Percentiles rank a stretch among this genome's conserved stretches.
Conservation (phyloP, 169 alveolate species). For the Plasmodium ovale region DNA sequence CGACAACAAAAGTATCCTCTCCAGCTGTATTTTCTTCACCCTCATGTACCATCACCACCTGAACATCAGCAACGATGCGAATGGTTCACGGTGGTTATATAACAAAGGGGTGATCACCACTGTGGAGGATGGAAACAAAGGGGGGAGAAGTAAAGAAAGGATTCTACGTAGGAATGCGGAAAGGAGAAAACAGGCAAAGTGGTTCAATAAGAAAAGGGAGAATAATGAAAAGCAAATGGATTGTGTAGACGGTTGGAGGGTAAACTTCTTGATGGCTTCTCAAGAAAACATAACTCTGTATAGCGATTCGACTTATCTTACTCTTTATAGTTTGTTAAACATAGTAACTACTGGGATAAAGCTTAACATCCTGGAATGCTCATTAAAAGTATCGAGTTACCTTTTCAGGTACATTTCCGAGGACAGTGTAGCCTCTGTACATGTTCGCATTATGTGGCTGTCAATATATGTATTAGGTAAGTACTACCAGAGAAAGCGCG, state of each 20-base stretch:
- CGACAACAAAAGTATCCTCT: constrained; percentile 28
- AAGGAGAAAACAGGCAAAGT: background rate
- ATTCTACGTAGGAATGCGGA: background rate
- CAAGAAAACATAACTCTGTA: constrained; percentile 25
- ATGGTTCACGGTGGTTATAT: background rate
- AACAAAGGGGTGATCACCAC: no score
- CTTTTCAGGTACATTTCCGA: constrained; percentile 40
- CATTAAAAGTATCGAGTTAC: constrained; percentile 12
- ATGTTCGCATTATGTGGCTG: constrained; percentile 60
- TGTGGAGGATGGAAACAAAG: background rate
- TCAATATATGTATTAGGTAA: constrained; percentile 7
- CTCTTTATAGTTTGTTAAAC: constrained; percentile 48
- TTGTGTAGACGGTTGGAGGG: background rate
- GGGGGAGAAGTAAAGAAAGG: background rate
- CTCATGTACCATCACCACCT: constrained; percentile 22
- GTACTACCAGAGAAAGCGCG: background rate
- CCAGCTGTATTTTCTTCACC: constrained; percentile 33
- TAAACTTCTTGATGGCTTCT: constrained; percentile 12
- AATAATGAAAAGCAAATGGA: background rate
- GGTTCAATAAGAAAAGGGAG: no score
- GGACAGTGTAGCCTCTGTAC: constrained; percentile 35
- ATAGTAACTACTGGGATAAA: constrained; percentile 22
- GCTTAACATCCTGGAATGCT: constrained; percentile 5
- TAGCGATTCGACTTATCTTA: constrained; percentile 10
- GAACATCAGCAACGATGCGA: background rate